Percentiles rank a stretch among this genome's conserved stretches.
Evolutionary conservation across 2,329 filamentous ascomycete genomes (phyloP).

Genomic region (Diplodia intermedia): DNA sequence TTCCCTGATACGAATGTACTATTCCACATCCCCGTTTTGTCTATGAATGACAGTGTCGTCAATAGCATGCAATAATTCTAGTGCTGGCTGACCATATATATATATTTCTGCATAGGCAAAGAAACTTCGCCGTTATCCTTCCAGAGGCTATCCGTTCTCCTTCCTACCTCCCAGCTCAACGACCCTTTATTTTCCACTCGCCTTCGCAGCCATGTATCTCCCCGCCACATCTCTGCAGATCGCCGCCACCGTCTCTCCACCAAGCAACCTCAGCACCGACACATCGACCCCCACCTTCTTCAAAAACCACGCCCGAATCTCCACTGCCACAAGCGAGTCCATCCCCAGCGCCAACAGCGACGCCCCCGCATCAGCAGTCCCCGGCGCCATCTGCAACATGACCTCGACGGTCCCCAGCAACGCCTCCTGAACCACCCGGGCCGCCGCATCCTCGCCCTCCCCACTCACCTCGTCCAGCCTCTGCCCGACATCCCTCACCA

Average conservation of each 20-base stretch:
- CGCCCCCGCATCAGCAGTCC: neutral
- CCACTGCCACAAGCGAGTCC: slow-evolving; percentile 51
- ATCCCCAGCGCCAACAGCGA: slow-evolving; percentile 38
- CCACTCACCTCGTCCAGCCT: neutral
- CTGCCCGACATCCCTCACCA: neutral
- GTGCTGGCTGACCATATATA: too few relatives aligned
- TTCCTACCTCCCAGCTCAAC: neutral
- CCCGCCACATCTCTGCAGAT: neutral
- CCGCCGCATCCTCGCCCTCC: neutral
- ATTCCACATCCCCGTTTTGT: too few relatives aligned
- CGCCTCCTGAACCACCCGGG: neutral
- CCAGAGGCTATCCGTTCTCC: too few relatives aligned
- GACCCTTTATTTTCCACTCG: neutral
- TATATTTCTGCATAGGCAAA: too few relatives aligned
- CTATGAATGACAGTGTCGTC: too few relatives aligned
- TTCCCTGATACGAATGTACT: too few relatives aligned
- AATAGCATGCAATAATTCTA: too few relatives aligned
- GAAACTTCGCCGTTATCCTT: too few relatives aligned
- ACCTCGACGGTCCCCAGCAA: slow-evolving; percentile 5
- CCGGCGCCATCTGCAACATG: neutral
- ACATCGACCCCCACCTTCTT: slow-evolving; percentile 55
- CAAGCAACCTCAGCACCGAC: slow-evolving; percentile 56
- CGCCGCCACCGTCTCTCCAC: slow-evolving; percentile 38
- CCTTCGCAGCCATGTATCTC: neutral
- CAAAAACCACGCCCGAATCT: slow-evolving; percentile 58